A percentile compares a stretch with the other conserved stretches of the same genome.
These are phyloP conservation scores for Microbotryum lychnidis-dioicae DNA, from an alignment of 1,284 basidiomycete species.

Conservation along the genomic window DNA sequence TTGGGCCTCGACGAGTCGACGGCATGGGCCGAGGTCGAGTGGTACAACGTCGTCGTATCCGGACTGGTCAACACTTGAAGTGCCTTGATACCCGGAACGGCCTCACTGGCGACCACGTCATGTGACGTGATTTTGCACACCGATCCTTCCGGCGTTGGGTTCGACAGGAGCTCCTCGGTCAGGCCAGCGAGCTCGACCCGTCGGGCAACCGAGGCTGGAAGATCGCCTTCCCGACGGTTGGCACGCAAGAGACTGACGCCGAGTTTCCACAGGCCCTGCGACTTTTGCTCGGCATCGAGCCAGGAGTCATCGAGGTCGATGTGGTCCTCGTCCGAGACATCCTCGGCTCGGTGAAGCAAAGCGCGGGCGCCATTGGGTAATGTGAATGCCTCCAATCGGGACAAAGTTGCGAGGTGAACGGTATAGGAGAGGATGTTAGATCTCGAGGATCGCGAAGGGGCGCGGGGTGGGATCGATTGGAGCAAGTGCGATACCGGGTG, in stretches of 20 bases:
- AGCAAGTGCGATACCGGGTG: slow-evolving; percentile 28
- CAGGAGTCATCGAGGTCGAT: slow-evolving; percentile 16
- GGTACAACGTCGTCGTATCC: slow-evolving; percentile 26
- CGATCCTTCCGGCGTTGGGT: slow-evolving; percentile 16
- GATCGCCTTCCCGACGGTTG: slow-evolving; percentile 2
- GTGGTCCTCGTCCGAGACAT: background rate
- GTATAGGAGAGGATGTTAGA: slow-evolving; percentile 33
- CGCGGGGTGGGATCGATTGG: slow-evolving; percentile 30
- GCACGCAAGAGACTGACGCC: slow-evolving; percentile 18
- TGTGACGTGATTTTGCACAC: slow-evolving; percentile 10
- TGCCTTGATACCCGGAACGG: slow-evolving; percentile 14
- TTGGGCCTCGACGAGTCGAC: background rate
- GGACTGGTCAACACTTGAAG: slow-evolving; percentile 23
- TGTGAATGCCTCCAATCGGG: slow-evolving; percentile 25
- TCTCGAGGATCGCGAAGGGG: slow-evolving; percentile 28
- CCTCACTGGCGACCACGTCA: slow-evolving; percentile 6
- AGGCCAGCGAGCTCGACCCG: slow-evolving; percentile 19
- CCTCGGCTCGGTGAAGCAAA: slow-evolving; percentile 23
- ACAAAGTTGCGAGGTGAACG: slow-evolving; percentile 26
- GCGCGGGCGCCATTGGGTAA: slow-evolving; percentile 13
- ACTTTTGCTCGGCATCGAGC: slow-evolving; percentile 24
- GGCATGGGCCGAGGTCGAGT: slow-evolving; percentile 10
- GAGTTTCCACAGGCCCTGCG: slow-evolving; percentile 28
- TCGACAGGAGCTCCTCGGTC: slow-evolving; percentile 20
- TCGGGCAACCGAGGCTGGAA: slow-evolving; percentile 23